A percentile compares a stretch with the other conserved stretches of the same genome.
phyloP scores from a whole-genome alignment of 2,329 filamentous ascomycete species.

The Pseudopithomyces chartarum region DNA sequence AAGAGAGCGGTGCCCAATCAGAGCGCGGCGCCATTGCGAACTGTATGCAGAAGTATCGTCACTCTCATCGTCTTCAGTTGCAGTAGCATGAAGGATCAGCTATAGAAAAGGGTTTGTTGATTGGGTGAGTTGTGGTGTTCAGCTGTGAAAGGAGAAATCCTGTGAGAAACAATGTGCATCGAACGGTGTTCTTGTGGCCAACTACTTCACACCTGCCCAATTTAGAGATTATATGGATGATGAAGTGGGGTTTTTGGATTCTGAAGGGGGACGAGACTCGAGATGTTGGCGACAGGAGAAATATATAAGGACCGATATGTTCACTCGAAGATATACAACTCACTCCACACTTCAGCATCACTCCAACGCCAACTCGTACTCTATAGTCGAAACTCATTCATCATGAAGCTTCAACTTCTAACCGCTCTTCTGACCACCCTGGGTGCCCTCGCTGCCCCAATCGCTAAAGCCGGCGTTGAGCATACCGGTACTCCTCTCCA shows the following conservation, averaged over 20 bases:
- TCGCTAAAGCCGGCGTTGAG: neutral
- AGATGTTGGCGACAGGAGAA: neutral
- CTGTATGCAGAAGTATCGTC: neutral
- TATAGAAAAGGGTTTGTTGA: neutral
- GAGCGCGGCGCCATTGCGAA: neutral
- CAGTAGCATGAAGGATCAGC: neutral
- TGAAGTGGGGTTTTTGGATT: neutral
- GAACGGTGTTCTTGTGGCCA: no score
- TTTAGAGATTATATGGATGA: neutral
- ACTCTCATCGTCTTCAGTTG: no score
- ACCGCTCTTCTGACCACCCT: neutral
- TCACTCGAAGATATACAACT: neutral
- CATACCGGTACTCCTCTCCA: neutral
- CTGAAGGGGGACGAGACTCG: neutral
- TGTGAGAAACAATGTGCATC: no score
- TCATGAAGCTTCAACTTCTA: neutral
- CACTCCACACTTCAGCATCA: neutral
- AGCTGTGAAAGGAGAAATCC: neutral
- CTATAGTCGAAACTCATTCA: neutral
- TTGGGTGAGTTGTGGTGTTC: neutral
- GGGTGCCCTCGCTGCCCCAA: neutral
- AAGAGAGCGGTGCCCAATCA: no score
- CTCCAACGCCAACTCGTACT: neutral
- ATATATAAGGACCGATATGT: neutral
- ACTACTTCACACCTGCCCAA: neutral